Percentiles rank a stretch among this genome's conserved stretches.
phyloP scores from a whole-genome alignment of 83 land plant species.

The Thuja plicata region DNA sequence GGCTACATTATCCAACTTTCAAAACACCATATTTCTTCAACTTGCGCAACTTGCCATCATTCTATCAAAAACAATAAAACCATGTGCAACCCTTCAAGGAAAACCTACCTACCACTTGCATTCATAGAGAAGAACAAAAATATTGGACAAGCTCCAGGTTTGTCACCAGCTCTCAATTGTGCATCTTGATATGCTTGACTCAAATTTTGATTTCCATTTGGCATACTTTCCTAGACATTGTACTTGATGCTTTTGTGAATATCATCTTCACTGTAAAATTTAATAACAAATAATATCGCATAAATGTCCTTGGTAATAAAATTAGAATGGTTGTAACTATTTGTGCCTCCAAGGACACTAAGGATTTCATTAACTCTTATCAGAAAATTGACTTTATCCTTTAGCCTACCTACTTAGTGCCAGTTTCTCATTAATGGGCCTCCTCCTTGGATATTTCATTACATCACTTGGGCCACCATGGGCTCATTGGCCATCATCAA shows the following conservation, averaged over 20 bases:
- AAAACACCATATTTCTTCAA: too few relatives aligned
- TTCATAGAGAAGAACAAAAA: constrained; percentile 82
- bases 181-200: constrained; percentile 62
- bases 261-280: constrained; percentile 94
- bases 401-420: background rate
- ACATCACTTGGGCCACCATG: background rate
- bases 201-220: constrained; percentile 69
- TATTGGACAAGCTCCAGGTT: constrained; percentile 52
- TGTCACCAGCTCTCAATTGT: constrained; percentile 25
- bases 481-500: background rate
- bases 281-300: constrained; percentile 84
- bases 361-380: constrained; percentile 11
- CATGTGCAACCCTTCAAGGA: too few relatives aligned
- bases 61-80: too few relatives aligned
- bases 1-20: too few relatives aligned
- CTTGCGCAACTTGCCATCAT: too few relatives aligned
- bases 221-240: constrained; percentile 84
- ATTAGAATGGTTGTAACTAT: constrained; percentile 61
- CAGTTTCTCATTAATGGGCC: background rate
- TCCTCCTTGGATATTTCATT: constrained; percentile 2
- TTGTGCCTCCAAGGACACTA: constrained; percentile 22
- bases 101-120: too few relatives aligned
- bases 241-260: constrained; percentile 92
- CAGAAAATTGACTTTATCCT: background rate
- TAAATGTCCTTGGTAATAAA: constrained; percentile 42